phyloP scores from a whole-genome alignment of 805 yeast species.

The Pichia paraexigua region DNA sequence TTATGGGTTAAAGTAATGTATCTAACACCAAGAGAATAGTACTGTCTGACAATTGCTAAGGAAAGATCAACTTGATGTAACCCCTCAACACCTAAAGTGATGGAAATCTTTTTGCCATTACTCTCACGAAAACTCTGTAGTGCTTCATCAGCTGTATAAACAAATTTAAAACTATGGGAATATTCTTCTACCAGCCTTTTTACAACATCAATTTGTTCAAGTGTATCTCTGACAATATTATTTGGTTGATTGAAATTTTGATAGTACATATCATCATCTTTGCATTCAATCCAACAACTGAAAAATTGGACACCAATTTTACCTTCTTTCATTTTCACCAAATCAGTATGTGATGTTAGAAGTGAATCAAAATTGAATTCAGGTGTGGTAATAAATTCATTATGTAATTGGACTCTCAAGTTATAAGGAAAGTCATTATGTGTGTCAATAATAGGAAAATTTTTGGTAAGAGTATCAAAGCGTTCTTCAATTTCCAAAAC shows the following conservation, averaged over 20 bases:
- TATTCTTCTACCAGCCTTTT: constrained; percentile 37
- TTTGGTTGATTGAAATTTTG: constrained; percentile 38
- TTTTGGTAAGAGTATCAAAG: constrained; percentile 14
- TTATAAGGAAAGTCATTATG: constrained; percentile 48
- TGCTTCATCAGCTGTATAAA: constrained; percentile 35
- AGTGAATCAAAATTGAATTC: constrained; percentile 30
- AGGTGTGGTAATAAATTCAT: constrained; percentile 21
- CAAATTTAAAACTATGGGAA: constrained; percentile 33
- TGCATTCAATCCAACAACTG: constrained; percentile 42
- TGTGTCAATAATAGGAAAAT: constrained; percentile 38
- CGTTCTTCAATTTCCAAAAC: constrained; percentile 9
- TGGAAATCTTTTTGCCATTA: constrained; percentile 30
- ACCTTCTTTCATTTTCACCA: constrained; percentile 35
- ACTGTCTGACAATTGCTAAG: constrained; percentile 41
- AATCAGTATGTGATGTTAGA: constrained; percentile 38
- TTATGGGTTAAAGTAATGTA: constrained; percentile 48
- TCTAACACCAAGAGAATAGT: constrained; percentile 43
- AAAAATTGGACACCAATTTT: constrained; percentile 44
- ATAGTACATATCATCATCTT: constrained; percentile 31
- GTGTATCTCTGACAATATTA: constrained; percentile 41
- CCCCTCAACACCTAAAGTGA: constrained; percentile 48
- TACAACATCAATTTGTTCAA: constrained; percentile 47
- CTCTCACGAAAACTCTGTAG: constrained; percentile 24
- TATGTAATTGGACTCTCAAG: constrained; percentile 36
- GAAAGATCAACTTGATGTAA: constrained; percentile 45